Base-by-base conservation (phyloP, 2,329 filamentous ascomycete species). In the Monilinia fructicola region DNA sequence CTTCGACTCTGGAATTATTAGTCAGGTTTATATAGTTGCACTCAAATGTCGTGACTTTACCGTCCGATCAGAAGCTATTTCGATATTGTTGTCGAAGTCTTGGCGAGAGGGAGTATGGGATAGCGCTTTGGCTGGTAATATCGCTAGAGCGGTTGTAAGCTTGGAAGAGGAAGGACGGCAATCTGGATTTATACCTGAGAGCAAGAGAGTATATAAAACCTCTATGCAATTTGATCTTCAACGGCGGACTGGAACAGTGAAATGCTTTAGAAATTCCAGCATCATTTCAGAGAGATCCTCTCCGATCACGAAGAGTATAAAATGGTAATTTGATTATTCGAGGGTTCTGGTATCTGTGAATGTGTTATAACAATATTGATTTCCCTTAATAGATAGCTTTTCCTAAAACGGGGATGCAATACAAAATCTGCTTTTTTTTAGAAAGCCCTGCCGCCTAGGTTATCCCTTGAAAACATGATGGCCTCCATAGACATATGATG, bases 81-180 rank as follows among this genome's bases (percentile, higher is more conserved):
- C 52, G 16, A 35, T 46, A 46, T 12, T 55, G 6, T n/a, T 55
- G 28, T 55, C 52, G 21, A 46, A 18, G 2, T 16, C 50, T 18
- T 64, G 61, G 61, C 38, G 52, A 6, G 52, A 64, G 14, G 38
- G 50, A 3, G n/a, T 64, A 2, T 56, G 52, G 38, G 61, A 64
- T 35, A 64, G 40, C 38, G 3, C 12, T 16, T 26, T 48, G 10
- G 38, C 38, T 2, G 50, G 50, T 18, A 38, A 44, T 54, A 23
- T 46, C 7, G 52, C 61, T 21, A 55, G 18, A 35, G 38, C 40
- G 11, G 14, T 64, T 11, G 52, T 64, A n/a, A 14, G 31, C 9
- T 46, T 64, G 42, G 52, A 64, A 48, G 61, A 64, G 26, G 40
- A 64, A 58, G 62, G 42, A 18, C 18, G 62, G 12, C 42, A 48